Evolutionary conservation across 2,329 filamentous ascomycete genomes (phyloP).

Genomic region (Nigrospora sphaerica): DNA sequence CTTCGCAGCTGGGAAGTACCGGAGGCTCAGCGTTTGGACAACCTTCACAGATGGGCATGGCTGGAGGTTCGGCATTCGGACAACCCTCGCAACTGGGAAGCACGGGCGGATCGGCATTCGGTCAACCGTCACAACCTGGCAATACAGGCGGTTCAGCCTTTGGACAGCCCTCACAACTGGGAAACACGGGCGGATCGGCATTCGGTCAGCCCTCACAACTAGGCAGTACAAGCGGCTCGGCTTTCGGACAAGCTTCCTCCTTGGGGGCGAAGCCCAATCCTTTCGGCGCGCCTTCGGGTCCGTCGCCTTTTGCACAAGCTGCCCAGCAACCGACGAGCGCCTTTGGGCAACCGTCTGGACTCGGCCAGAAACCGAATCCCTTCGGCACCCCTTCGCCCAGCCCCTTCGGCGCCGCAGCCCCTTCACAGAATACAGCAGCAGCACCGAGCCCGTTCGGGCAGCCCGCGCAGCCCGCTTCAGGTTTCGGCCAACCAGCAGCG

Average conservation of each 20-base stretch:
- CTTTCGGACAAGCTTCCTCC: background rate
- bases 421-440: constrained; percentile 6
- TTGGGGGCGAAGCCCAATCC: constrained; percentile 10
- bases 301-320: constrained; percentile 24
- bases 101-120: constrained; percentile 16
- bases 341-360: constrained; percentile 28
- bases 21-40: constrained; percentile 15
- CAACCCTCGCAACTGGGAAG: constrained; percentile 29
- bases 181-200: constrained; percentile 1
- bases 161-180: constrained; percentile 24
- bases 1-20: constrained; percentile 6
- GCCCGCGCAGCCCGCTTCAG: constrained; percentile 15
- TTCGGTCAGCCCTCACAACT: constrained; percentile 1
- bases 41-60: constrained; percentile 8
- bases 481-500: constrained; percentile 22
- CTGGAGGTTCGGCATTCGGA: constrained; percentile 24
- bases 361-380: constrained; percentile 22
- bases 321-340: constrained; percentile 15
- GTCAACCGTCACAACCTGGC: constrained; percentile 20
- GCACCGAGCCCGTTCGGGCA: constrained; percentile 23
- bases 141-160: constrained; percentile 23
- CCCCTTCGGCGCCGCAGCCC: constrained; percentile 18
- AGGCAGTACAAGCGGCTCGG: background rate
- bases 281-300: constrained; percentile 12
- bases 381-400: constrained; percentile 13